Base-by-base conservation (phyloP, 2,329 filamentous ascomycete genomes). In the Aureobasidium subglaciale region DNA sequence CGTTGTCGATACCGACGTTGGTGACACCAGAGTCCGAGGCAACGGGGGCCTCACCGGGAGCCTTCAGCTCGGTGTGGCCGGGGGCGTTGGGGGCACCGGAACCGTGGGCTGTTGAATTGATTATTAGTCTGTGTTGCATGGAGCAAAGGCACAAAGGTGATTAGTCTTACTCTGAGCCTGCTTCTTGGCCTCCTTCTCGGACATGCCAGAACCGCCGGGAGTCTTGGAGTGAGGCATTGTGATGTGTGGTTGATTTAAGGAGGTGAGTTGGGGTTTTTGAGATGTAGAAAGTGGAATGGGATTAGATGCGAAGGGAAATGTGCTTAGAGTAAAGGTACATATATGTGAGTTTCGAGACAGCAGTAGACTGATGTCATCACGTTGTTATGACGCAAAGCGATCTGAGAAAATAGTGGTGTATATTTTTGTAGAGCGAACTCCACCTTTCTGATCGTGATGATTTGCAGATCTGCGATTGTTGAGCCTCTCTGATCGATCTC, bases 171-270 rank as follows among this genome's bases (percentile, higher is more conserved):
- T 63, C 59, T 67, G 61, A 24, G 66, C 67, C 59, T 68, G 60
- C 56, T 68, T 64, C 63, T 69, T 70, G 35, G 63, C 60, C 61
- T 67, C 67, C 59, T 70, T 70, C 15, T 63, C 67, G 56, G 61
- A 64, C 52, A 65, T 63, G 40, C 52, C 61, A 56, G 63, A 59
- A 57, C 67, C 67, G 22, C 67, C 67, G 60, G 60, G 56, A 37
- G 62, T 65, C 59, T 67, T 67, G 25, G 60, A 56, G 55, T 59
- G 59, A 57, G 58, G 56, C 56, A 59, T 62, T 57, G 16, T 58
- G 43, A n/a, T 56, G 16, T 56, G 18, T 22, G 43, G 13, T 30
- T 45, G 41, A 7, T 24, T 18, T 46, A 4, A 8, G 3, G 22
- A 24, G 4, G 32, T 22, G 13, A n/a, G 40, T n/a, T 5, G 13